These are phyloP conservation scores for Populus tomentosa DNA, from an alignment of 441 rosid species.

Conservation along the genomic window DNA sequence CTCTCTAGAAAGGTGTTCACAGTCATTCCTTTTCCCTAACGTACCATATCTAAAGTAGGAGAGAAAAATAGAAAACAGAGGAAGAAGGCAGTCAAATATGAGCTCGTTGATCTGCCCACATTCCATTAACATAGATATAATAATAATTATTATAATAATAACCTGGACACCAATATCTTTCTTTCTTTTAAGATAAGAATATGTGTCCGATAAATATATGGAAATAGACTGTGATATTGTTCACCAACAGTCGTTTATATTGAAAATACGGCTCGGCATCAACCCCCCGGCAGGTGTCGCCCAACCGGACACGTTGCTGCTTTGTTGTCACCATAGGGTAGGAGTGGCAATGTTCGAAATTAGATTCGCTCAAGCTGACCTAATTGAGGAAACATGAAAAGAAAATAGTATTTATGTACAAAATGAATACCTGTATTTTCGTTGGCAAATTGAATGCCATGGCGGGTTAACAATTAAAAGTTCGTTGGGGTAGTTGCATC, in stretches of 20 bases:
- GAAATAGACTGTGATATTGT: no score
- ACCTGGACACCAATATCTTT: no score
- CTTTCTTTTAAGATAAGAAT: no score
- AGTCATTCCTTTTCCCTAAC: no score
- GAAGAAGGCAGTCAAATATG: no score
- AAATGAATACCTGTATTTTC: constrained; percentile 6
- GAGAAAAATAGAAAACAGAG: no score
- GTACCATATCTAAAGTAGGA: neutral
- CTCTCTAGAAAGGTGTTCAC: no score
- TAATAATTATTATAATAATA: no score
- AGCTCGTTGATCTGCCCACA: no score
- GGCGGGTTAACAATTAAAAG: constrained; percentile 37
- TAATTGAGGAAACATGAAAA: neutral
- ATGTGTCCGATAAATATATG: no score
- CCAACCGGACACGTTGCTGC: neutral
- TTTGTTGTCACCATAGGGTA: neutral
- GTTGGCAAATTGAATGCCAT: constrained; percentile 35
- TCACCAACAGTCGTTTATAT: no score
- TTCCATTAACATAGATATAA: no score
- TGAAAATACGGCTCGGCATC: neutral
- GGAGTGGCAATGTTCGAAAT: constrained; percentile 13
- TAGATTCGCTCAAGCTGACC: neutral
- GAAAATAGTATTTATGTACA: neutral
- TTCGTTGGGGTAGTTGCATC: constrained; percentile 60
- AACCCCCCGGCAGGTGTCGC: neutral